phyloP scores from a whole-genome alignment of 345 rosid species.

The Syzygium aromaticum region DNA sequence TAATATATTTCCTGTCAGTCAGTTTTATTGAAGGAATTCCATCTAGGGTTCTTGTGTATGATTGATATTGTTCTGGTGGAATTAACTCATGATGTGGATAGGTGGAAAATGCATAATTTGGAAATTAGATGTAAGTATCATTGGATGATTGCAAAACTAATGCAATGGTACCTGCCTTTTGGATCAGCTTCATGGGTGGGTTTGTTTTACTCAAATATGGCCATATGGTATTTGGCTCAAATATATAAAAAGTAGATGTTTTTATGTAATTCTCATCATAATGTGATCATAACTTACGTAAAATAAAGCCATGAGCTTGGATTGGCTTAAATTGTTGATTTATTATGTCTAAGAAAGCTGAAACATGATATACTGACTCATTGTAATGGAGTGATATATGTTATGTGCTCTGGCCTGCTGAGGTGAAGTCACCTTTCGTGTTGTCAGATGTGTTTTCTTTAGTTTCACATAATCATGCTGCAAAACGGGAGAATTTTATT shows the following conservation, averaged over 20 bases:
- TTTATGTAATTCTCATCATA: not conserved
- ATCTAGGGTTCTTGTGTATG: not conserved
- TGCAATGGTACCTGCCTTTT: not conserved
- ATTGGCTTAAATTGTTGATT: not conserved
- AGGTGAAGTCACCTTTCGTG: not conserved
- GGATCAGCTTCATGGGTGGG: not conserved
- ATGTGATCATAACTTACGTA: not conserved
- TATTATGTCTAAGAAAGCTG: not conserved
- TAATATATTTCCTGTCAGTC: not conserved
- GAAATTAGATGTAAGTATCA: not conserved
- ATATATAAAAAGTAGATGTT: not conserved
- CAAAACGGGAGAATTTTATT: not conserved
- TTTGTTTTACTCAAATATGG: not conserved
- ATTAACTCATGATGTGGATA: not conserved
- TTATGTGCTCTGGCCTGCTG: not conserved
- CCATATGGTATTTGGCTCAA: not conserved
- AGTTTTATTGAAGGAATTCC: not conserved
- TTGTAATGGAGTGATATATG: not conserved
- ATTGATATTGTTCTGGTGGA: not conserved
- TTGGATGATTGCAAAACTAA: not conserved
- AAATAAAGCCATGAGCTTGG: not conserved
- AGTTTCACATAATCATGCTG: not conserved
- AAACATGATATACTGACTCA: not conserved
- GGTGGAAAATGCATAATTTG: not conserved
- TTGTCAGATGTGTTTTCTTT: not conserved